These are phyloP conservation scores for Myxozyma lipomycoides DNA, from an alignment of 805 yeast genomes.

Conservation along the genomic window DNA sequence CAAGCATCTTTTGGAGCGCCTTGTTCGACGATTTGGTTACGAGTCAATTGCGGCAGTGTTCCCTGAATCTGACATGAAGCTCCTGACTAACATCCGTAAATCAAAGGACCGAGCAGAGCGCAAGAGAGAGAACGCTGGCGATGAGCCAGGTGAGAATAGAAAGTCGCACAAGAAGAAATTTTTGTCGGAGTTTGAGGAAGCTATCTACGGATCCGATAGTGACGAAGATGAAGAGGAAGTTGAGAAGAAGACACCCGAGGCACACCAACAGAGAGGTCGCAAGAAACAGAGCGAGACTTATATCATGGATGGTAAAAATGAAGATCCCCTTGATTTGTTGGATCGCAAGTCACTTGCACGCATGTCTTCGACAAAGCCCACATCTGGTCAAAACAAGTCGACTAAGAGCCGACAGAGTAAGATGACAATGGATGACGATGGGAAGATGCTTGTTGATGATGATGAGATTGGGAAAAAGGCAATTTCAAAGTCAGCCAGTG, in stretches of 20 bases:
- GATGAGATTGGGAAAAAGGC: constrained; percentile 33
- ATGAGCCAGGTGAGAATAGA: constrained; percentile 30
- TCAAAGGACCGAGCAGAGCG: constrained; percentile 78
- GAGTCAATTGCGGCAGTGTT: constrained; percentile 76
- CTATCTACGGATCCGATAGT: constrained; percentile 70
- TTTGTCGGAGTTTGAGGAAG: constrained; percentile 89
- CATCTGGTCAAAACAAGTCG: constrained; percentile 37
- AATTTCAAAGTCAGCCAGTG: not conserved
- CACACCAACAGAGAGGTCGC: constrained; percentile 1
- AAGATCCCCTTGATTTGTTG: constrained; percentile 79
- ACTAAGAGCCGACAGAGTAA: constrained; percentile 34
- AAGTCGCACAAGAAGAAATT: constrained; percentile 44
- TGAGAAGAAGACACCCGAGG: constrained; percentile 33
- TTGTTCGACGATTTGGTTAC: constrained; percentile 85
- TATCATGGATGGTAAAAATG: constrained; percentile 54
- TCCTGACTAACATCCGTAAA: constrained; percentile 81
- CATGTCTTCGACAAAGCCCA: constrained; percentile 82
- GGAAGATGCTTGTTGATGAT: constrained; percentile 62
- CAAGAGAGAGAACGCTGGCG: constrained; percentile 44
- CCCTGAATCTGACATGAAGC: constrained; percentile 85
- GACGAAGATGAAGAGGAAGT: constrained; percentile 57
- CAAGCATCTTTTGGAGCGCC: constrained; percentile 86
- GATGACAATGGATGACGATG: constrained; percentile 50
- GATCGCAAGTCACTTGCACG: constrained; percentile 82
- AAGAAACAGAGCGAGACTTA: constrained; percentile 45